A percentile compares a stretch with the other conserved stretches of the same genome.
Evolutionary conservation across 306 rosid genomes (phyloP).

Genomic region (Amphicarpaea edgeworthii): DNA sequence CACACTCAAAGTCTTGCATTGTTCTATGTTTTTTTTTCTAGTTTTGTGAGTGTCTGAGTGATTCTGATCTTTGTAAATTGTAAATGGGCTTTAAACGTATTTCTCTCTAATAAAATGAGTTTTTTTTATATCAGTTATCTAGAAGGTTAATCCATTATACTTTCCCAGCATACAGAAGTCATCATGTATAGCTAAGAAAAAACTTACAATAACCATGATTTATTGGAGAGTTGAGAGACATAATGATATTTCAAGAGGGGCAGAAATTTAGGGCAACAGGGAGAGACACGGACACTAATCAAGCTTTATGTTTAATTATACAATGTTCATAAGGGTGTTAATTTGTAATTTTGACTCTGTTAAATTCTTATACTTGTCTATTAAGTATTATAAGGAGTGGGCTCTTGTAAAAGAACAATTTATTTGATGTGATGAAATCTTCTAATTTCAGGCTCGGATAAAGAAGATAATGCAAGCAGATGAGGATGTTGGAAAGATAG

Average conservation of each 20-base stretch:
- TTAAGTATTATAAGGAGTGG: conserved; percentile 12
- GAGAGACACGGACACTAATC: neutral
- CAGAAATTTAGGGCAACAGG: neutral
- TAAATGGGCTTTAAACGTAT: neutral
- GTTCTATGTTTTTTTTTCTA: neutral
- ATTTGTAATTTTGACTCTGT: conserved; percentile 4
- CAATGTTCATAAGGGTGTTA: neutral
- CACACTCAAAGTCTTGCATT: neutral
- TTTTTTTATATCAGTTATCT: neutral
- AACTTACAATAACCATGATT: neutral
- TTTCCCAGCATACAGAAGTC: neutral
- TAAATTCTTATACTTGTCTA: conserved; percentile 9
- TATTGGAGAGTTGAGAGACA: conserved; percentile 7
- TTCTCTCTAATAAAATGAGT: neutral
- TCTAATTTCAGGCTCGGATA: conserved; percentile 83
- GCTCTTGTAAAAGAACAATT: conserved; percentile 15
- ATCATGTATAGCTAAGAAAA: neutral
- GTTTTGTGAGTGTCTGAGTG: neutral
- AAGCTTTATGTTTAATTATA: conserved; percentile 12
- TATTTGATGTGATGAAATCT: conserved; percentile 37
- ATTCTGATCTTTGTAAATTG: neutral
- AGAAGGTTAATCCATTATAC: neutral
- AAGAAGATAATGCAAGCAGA: conserved; percentile 99
- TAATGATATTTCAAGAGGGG: neutral
- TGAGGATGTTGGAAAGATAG: conserved; percentile 97